Percentiles rank a stretch among this genome's conserved stretches.
Conservation (phyloP, 1,284 basidiomycete species). For the Taiwanofungus camphoratus region DNA sequence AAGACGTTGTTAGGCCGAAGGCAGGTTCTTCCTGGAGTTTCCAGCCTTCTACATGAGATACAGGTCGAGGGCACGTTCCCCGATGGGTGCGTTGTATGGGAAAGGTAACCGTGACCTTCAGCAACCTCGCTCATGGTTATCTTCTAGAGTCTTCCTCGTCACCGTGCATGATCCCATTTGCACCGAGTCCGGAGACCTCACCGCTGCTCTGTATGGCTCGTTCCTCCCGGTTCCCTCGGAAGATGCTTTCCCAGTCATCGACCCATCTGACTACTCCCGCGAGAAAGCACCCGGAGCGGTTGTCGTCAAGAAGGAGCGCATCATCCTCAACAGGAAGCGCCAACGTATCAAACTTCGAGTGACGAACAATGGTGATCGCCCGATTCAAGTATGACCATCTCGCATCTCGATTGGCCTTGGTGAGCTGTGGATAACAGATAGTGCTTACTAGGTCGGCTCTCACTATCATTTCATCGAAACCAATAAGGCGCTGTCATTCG, state of each 20-base stretch:
- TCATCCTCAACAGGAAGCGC: slow-evolving; percentile 73
- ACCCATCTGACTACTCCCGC: slow-evolving; percentile 42
- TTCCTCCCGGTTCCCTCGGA: slow-evolving; percentile 80
- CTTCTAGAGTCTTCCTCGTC: slow-evolving; percentile 84
- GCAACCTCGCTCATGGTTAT: slow-evolving; percentile 9
- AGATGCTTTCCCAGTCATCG: slow-evolving; percentile 55
- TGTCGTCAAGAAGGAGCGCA: slow-evolving; percentile 60
- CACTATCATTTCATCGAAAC: slow-evolving; percentile 95
- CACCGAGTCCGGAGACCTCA: slow-evolving; percentile 74
- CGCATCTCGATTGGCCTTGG: background rate
- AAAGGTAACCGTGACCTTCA: too few relatives aligned
- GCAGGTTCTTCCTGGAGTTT: slow-evolving; percentile 84
- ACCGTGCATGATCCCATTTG: slow-evolving; percentile 94
- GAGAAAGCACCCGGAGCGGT: slow-evolving; percentile 71
- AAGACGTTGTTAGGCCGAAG: slow-evolving; percentile 84
- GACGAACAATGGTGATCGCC: slow-evolving; percentile 91
- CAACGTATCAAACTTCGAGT: slow-evolving; percentile 71
- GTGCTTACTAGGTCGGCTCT: slow-evolving; percentile 66
- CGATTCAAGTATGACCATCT: slow-evolving; percentile 69
- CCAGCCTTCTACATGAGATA: slow-evolving; percentile 68
- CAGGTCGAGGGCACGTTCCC: slow-evolving; percentile 91
- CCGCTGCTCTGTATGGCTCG: slow-evolving; percentile 85
- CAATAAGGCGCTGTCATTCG: slow-evolving; percentile 80
- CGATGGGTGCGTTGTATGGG: slow-evolving; percentile 55
- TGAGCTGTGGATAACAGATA: background rate